Percentiles rank a stretch among this genome's conserved stretches.
These are phyloP conservation scores for Penicillium oxalicum DNA, from an alignment of 2,329 filamentous ascomycete species.

Conservation along the genomic window DNA sequence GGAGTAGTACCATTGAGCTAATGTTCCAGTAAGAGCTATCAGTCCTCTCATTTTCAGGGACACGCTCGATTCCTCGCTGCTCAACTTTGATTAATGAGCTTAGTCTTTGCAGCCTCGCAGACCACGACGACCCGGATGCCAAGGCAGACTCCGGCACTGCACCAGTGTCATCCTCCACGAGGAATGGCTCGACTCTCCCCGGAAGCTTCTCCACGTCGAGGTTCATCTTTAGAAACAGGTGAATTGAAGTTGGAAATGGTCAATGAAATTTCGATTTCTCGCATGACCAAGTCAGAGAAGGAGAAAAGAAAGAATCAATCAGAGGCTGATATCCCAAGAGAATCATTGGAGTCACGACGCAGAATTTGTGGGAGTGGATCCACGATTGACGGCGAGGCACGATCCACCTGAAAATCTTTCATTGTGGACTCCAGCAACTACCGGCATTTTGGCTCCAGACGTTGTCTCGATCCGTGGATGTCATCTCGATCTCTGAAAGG, in stretches of 20 bases:
- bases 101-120: constrained; percentile 56
- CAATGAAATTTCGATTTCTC: background rate
- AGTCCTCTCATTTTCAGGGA: constrained; percentile 62
- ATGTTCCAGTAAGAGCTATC: constrained; percentile 61
- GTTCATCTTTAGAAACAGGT: background rate
- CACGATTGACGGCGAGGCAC: too few relatives aligned
- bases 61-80: constrained; percentile 68
- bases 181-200: constrained; percentile 2
- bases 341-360: too few relatives aligned
- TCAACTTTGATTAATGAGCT: constrained; percentile 63
- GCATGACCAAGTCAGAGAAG: background rate
- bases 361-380: too few relatives aligned
- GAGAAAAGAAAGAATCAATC: background rate
- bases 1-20: constrained; percentile 58
- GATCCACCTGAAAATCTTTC: too few relatives aligned
- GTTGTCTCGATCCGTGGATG: too few relatives aligned
- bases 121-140: constrained; percentile 48
- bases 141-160: constrained; percentile 55
- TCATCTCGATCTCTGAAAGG: too few relatives aligned
- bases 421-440: too few relatives aligned
- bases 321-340: background rate
- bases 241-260: background rate
- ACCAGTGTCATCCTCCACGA: constrained; percentile 19
- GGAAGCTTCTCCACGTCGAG: constrained; percentile 11
- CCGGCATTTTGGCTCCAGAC: too few relatives aligned